phyloP scores from a whole-genome alignment of 2,329 filamentous ascomycete genomes.

The Aspergillus novoparasiticus region DNA sequence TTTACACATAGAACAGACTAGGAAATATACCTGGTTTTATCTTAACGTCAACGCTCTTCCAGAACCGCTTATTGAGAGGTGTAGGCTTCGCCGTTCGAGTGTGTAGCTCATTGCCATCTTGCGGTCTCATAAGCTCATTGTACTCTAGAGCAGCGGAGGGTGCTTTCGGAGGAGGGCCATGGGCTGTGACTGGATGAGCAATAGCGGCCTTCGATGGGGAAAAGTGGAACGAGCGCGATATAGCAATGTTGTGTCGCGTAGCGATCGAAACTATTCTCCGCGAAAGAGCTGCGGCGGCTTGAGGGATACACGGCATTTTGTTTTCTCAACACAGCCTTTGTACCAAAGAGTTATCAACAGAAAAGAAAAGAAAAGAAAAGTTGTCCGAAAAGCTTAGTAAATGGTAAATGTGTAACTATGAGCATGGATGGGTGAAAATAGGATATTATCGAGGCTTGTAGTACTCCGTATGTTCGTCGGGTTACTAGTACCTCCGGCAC shows the following conservation, averaged over 20 bases:
- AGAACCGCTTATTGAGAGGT: conserved; percentile 74
- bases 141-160: conserved; percentile 55
- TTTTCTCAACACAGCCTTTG: conserved; percentile 1
- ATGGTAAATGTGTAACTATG: background rate
- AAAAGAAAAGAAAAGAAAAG: background rate
- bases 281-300: conserved; percentile 21
- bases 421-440: background rate
- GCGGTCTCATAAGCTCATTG: conserved; percentile 50
- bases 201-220: conserved; percentile 49
- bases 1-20: background rate
- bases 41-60: conserved; percentile 77
- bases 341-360: background rate
- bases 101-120: conserved; percentile 43
- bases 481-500: background rate
- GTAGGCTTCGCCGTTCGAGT: conserved; percentile 23
- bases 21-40: conserved; percentile 61
- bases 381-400: background rate
- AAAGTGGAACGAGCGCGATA: conserved; percentile 37
- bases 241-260: conserved; percentile 18
- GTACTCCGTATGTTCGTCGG: background rate
- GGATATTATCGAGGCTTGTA: background rate
- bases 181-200: conserved; percentile 60
- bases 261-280: conserved; percentile 21
- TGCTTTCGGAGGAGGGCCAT: conserved; percentile 62
- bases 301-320: conserved; percentile 28